Conservation (phyloP, 495 filamentous ascomycete genomes). For the Apiosordaria backusii region DNA sequence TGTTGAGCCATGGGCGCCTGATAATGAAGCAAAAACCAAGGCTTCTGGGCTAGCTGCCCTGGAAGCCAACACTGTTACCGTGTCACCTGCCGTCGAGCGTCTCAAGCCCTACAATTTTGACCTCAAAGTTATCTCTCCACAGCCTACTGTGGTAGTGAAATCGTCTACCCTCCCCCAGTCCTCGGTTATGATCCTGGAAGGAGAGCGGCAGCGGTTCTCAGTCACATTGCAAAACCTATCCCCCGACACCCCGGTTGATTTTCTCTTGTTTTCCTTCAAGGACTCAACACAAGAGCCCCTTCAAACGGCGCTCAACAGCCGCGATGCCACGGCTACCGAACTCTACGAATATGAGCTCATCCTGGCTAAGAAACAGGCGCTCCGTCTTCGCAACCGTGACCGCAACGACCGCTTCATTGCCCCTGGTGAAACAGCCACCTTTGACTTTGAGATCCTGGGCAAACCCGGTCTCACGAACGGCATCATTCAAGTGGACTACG, state of each 20-base stretch:
- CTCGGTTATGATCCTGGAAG: constrained; percentile 87
- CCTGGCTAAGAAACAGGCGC: constrained; percentile 67
- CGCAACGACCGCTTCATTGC: constrained; percentile 56
- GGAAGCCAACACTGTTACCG: constrained; percentile 36
- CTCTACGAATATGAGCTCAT: constrained; percentile 82
- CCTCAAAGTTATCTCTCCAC: constrained; percentile 69
- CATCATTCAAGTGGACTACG: constrained; percentile 80
- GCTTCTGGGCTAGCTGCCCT: constrained; percentile 62
- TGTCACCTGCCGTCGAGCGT: constrained; percentile 31
- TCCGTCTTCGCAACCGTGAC: constrained; percentile 58
- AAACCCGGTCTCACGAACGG: constrained; percentile 81
- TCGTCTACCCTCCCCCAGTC: constrained; percentile 77
- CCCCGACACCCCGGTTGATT: constrained; percentile 65
- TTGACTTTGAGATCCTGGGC: constrained; percentile 80
- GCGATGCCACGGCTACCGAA: constrained; percentile 70
- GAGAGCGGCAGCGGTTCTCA: constrained; percentile 71
- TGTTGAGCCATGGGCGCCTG: constrained; percentile 67
- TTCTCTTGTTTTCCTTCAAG: constrained; percentile 81
- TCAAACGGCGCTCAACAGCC: constrained; percentile 68
- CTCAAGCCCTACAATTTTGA: constrained; percentile 49
- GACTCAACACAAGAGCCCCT: constrained; percentile 79
- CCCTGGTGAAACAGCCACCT: constrained; percentile 64
- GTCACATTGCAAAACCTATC: constrained; percentile 81
- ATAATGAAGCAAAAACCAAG: constrained; percentile 70
- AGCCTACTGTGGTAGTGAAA: constrained; percentile 72